These are phyloP conservation scores for Penicillium macrosclerotiorum DNA, from an alignment of 495 filamentous ascomycete species.

Conservation along the genomic window DNA sequence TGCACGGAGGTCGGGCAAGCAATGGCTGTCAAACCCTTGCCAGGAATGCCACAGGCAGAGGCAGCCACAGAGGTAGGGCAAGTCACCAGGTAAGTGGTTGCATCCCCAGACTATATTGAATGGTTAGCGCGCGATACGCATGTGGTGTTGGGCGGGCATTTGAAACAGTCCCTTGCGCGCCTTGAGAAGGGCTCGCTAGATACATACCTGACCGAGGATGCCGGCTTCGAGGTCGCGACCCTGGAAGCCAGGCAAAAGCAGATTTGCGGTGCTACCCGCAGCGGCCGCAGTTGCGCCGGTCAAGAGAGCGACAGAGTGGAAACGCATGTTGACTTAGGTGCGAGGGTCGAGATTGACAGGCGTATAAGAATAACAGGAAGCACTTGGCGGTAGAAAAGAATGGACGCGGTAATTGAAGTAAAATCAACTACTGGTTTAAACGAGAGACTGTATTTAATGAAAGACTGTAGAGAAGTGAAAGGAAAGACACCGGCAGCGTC, in stretches of 20 bases:
- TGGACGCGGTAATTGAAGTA: slow-evolving; percentile 20
- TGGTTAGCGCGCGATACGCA: no score
- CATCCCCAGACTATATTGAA: slow-evolving; percentile 20
- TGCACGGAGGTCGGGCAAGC: slow-evolving; percentile 22
- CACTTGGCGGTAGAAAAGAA: slow-evolving; percentile 19
- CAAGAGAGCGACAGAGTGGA: slow-evolving; percentile 27
- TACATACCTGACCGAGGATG: slow-evolving; percentile 27
- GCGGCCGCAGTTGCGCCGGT: slow-evolving; percentile 26
- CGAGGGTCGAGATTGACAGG: slow-evolving; percentile 6
- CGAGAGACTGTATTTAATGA: slow-evolving; percentile 33
- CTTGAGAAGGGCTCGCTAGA: background rate
- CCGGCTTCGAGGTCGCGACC: slow-evolving; percentile 21
- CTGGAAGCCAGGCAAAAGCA: slow-evolving; percentile 31
- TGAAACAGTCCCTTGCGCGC: background rate
- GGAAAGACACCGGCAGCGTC: slow-evolving; percentile 13
- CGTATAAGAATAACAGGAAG: slow-evolving; percentile 20
- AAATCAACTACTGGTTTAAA: slow-evolving; percentile 22
- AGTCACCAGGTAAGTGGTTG: slow-evolving; percentile 29
- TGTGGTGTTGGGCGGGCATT: no score
- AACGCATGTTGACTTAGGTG: slow-evolving; percentile 27
- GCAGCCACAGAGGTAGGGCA: slow-evolving; percentile 21
- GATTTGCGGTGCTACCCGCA: slow-evolving; percentile 29
- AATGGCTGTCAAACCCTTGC: slow-evolving; percentile 25
- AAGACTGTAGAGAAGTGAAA: slow-evolving; percentile 15
- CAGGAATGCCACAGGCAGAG: slow-evolving; percentile 22